Base-by-base conservation (phyloP, 192 early-diverging fungal genomes). In the Coemansia sp. region DNA sequence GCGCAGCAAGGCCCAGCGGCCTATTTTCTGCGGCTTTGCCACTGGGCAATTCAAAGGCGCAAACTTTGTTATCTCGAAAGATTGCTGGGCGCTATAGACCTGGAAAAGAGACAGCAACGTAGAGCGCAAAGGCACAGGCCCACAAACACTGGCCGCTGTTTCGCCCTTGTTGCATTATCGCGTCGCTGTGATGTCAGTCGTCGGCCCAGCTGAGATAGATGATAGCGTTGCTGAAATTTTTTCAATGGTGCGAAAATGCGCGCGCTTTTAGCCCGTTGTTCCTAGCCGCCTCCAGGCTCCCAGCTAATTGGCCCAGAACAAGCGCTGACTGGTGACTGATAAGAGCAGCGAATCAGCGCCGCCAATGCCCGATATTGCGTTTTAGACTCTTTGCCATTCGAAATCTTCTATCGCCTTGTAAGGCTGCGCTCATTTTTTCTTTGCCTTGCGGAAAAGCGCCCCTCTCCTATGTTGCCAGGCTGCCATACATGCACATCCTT, bases 11-110 rank as follows among this genome's bases (percentile, higher is more conserved):
- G 19, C 52, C 27, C 25, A 29, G 28, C 52, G 52, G 52, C 52
- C 27, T n/a, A 29, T 54, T 54, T 54, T 42, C 14, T 42, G 52
- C 52, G 52, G 52, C 25, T 3, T 19, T 54, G 52, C 28, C 27
- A 54, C 25, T 54, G 52, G 52, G 52, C 52, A 27, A 54, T 3
- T 42, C 39, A 42, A 42, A 54, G 22, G 29, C 28, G 20, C 55
- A 2, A 14, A 3, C 14, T 57, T 57, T 20, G 55, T 57, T 57
- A 57, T 57, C 35, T 34, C 35, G 19, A 51, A 51, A 36, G 55
- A 57, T 39, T 57, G 35, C 20, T 35, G 55, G 32, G 55, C 11
- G n/a, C 20, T 34, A n/a, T 35, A 30, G 22, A 23, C 24, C 39
- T 42, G 39, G 14, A 18, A 42, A 42, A 16, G 39, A 16, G 39